phyloP scores from a whole-genome alignment of 2,329 filamentous ascomycete genomes.

The Scedosporium aurantiacum region DNA sequence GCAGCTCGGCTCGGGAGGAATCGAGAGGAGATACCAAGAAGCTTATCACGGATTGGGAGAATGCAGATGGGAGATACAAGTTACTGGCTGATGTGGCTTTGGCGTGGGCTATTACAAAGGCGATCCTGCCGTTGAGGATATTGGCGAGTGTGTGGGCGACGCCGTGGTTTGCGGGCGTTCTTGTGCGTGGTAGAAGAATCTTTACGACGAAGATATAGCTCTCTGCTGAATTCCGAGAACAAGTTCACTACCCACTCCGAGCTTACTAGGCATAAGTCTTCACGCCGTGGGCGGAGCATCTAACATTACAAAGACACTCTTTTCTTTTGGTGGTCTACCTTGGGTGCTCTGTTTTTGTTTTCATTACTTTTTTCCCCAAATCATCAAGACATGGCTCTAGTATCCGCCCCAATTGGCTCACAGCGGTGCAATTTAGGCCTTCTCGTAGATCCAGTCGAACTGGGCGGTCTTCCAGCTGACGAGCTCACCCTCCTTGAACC shows the following conservation, averaged over 20 bases:
- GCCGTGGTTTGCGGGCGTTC: constrained; percentile 74
- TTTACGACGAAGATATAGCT: constrained; percentile 11
- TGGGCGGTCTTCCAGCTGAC: constrained; percentile 73
- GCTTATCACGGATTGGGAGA: constrained; percentile 24
- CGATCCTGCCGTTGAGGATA: constrained; percentile 66
- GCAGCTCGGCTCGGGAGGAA: not conserved
- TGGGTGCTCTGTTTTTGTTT: not conserved
- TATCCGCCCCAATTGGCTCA: not conserved
- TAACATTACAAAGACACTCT: not conserved
- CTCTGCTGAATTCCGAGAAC: not conserved
- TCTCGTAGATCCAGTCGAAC: constrained; percentile 97
- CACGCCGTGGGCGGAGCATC: not conserved
- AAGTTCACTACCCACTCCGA: not conserved
- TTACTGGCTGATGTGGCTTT: constrained; percentile 65
- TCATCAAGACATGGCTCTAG: constrained; percentile 1
- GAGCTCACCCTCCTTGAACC: constrained; percentile 88
- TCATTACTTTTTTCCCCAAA: not conserved
- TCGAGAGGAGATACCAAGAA: constrained; percentile 13
- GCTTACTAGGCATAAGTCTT: too few relatives aligned
- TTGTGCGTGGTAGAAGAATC: constrained; percentile 31
- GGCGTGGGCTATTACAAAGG: constrained; percentile 85
- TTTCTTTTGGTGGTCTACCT: not conserved
- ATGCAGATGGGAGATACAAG: constrained; percentile 36
- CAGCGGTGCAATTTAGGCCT: constrained; percentile 35
- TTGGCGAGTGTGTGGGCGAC: constrained; percentile 75